These are phyloP conservation scores for Eucalyptus rudis DNA, from an alignment of 345 rosid species.

Conservation along the genomic window DNA sequence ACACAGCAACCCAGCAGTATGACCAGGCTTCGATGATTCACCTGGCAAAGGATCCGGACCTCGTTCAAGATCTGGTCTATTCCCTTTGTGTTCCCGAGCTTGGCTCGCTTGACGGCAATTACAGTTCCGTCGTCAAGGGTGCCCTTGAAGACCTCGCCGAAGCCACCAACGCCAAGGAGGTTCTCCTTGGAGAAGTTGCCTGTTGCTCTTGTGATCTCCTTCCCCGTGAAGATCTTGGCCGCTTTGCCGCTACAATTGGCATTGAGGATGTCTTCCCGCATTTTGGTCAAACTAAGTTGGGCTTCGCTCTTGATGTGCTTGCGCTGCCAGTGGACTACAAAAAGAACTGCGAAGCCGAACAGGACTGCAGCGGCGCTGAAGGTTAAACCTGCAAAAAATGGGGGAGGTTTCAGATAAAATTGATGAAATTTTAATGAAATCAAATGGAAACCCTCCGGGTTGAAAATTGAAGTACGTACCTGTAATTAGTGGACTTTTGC, in stretches of 20 bases:
- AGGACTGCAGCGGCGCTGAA: slow-evolving; percentile 15
- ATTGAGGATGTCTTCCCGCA: slow-evolving; percentile 41
- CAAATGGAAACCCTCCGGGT: neutral
- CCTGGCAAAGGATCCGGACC: slow-evolving; percentile 54
- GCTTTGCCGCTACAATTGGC: slow-evolving; percentile 26
- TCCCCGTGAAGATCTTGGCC: slow-evolving; percentile 38
- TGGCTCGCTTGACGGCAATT: slow-evolving; percentile 42
- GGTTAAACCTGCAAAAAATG: slow-evolving; percentile 14
- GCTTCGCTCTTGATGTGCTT: slow-evolving; percentile 7
- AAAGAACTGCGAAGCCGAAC: neutral
- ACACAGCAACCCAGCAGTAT: slow-evolving; percentile 25
- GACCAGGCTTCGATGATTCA: slow-evolving; percentile 42
- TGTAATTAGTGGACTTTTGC: slow-evolving; percentile 10
- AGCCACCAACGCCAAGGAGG: slow-evolving; percentile 42
- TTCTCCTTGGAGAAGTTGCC: slow-evolving; percentile 28
- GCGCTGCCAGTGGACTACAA: slow-evolving; percentile 11
- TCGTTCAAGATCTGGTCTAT: slow-evolving; percentile 45
- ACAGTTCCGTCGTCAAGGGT: slow-evolving; percentile 26
- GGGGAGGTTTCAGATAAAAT: neutral
- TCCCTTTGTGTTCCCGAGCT: slow-evolving; percentile 36
- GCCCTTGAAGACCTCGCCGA: slow-evolving; percentile 47
- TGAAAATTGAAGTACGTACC: slow-evolving; percentile 5
- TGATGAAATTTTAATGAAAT: neutral
- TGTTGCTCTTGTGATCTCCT: slow-evolving; percentile 35
- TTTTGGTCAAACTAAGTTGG: slow-evolving; percentile 27